Conservation (phyloP, 805 yeast species). For the Cyberlindnera maritima region DNA sequence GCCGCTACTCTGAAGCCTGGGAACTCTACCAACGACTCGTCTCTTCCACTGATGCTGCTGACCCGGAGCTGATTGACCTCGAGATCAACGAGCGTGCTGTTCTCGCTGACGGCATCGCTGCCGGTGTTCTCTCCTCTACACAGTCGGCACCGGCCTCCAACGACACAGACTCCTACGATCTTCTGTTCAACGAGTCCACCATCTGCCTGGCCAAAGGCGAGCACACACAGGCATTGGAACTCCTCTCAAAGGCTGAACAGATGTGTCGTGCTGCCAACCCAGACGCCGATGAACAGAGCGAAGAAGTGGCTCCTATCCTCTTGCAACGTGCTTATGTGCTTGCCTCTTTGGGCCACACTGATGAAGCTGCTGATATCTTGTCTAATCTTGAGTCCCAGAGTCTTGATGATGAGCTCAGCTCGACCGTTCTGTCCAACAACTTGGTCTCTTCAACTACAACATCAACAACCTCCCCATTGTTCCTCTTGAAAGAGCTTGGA, state of each 20-base stretch:
- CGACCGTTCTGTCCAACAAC: conserved; percentile 33
- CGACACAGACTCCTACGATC: conserved; percentile 49
- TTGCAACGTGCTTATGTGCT: conserved; percentile 58
- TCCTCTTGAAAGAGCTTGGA: conserved; percentile 34
- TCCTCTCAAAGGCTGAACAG: conserved; percentile 44
- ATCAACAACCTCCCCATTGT: conserved; percentile 14
- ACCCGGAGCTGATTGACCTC: conserved; percentile 47
- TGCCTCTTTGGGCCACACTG: conserved; percentile 38
- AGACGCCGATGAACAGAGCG: conserved; percentile 36
- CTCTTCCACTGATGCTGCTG: conserved; percentile 31
- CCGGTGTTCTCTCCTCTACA: conserved; percentile 16
- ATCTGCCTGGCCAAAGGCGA: conserved; percentile 46
- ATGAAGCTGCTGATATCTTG: conserved; percentile 38
- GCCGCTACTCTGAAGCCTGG: conserved; percentile 49
- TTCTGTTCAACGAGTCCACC: conserved; percentile 61
- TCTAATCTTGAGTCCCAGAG: conserved; percentile 26
- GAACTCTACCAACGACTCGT: conserved; percentile 49
- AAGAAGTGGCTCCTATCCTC: conserved; percentile 59
- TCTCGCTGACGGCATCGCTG: conserved; percentile 42
- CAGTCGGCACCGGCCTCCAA: conserved; percentile 14
- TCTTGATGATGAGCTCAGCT: conserved; percentile 28
- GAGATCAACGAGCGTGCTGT: conserved; percentile 70
- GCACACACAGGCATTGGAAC: conserved; percentile 36
- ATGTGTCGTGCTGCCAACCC: conserved; percentile 39
- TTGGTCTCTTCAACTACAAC: conserved; percentile 17